phyloP scores from a whole-genome alignment of 768 basidiomycete genomes.

The Lactarius quietus region DNA sequence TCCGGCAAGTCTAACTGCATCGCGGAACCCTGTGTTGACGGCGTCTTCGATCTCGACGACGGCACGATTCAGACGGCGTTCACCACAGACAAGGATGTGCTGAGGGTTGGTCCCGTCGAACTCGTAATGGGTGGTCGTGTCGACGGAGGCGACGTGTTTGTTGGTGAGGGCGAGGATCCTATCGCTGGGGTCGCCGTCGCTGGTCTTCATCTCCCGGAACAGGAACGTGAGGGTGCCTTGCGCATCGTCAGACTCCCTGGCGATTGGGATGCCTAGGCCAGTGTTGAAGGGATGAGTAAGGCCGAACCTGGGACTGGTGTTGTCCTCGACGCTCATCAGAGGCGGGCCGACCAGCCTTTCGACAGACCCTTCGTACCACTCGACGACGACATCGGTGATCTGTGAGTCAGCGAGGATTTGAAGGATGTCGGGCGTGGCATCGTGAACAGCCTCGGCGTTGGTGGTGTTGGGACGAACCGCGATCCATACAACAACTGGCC shows the following conservation, averaged over 20 bases:
- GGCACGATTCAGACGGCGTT: constrained; percentile 21
- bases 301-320: constrained; percentile 22
- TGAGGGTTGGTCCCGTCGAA: constrained; percentile 25
- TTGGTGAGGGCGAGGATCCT: constrained; percentile 28
- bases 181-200: too few relatives aligned
- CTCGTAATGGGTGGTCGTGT: constrained; percentile 29
- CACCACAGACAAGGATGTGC: constrained; percentile 27
- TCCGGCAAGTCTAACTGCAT: constrained; percentile 4
- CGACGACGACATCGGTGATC: constrained; percentile 32
- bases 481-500: too few relatives aligned
- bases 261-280: constrained; percentile 34
- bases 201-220: too few relatives aligned
- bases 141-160: constrained; percentile 28
- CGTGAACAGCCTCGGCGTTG: too few relatives aligned
- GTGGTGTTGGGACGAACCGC: too few relatives aligned
- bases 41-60: constrained; percentile 15
- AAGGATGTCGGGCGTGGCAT: constrained; percentile 39
- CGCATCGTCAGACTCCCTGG: constrained; percentile 28
- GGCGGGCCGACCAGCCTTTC: constrained; percentile 9
- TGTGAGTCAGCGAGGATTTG: constrained; percentile 32
- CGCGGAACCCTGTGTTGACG: constrained; percentile 17
- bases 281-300: constrained; percentile 30
- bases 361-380: too few relatives aligned
- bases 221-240: too few relatives aligned
- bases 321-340: too few relatives aligned